Evolutionary conservation across 768 basidiomycete genomes (phyloP), one percentile per base, ranked within the genome.

Genomic region (Tremella fuciformis): DNA sequence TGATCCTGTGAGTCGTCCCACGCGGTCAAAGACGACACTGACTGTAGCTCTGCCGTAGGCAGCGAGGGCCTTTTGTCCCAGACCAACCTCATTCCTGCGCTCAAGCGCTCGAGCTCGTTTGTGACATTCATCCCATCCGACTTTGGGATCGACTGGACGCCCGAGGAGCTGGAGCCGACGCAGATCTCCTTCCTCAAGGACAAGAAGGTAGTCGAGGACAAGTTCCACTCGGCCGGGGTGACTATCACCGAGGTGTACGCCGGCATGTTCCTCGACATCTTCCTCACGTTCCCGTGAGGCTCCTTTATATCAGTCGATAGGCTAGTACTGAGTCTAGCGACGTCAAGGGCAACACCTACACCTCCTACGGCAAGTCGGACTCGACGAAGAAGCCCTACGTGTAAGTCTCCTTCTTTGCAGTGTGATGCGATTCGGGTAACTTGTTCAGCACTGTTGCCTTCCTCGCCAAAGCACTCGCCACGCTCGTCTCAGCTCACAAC

Each of bases 271-370:
- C 29, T 34, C 29, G 29, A 34, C 29, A 34, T 34, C 29, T 34
- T 50, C 48, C 26, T 50, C 7, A 25, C 16, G 24, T 50, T 19
- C 48, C 21, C 21, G 48, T 50, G n/a, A 50, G 48, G 9, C 48
- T 4, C 15, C 9, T 22, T 6, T 15, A 8, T 15, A 2, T 15
- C n/a, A 16, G 18, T 15, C 15, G 24, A 21, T 2, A 7, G 9
- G 11, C 26, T 50, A 8, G 24, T 25, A 15, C 15, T 15, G 15
- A 50, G 6, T 25, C 11, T 15, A 50, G 21, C 18, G 48, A 50
- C 24, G 48, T 25, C 4, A 50, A 50, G 15, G n/a, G 21, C 26
- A 50, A 50, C 22, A 50, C 24, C 4, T 18, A 19, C 18, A 25
- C 16, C 15, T 24, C 21, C 15, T 50, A 19, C 24, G n/a, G 48